Percentiles rank a stretch among this genome's conserved stretches.
These are phyloP conservation scores for Botrytis porri DNA, from an alignment of 2,329 filamentous ascomycete genomes.

Conservation along the genomic window DNA sequence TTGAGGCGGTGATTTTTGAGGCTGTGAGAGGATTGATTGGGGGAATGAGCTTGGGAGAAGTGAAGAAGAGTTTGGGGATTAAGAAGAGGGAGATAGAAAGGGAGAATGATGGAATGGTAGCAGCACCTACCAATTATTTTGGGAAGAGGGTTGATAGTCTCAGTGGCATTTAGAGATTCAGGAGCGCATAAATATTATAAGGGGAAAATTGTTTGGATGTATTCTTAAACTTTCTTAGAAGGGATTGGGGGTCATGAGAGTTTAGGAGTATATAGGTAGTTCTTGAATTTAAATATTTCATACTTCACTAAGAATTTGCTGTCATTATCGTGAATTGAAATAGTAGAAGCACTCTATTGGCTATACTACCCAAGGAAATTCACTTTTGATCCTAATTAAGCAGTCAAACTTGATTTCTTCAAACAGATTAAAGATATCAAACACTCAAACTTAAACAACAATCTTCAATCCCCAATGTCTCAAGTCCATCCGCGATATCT, in stretches of 20 bases:
- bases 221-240: background rate
- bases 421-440: background rate
- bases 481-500: background rate
- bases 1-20: slow-evolving; percentile 1
- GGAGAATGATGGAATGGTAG: background rate
- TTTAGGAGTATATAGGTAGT: background rate
- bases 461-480: background rate
- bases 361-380: fast-evolving
- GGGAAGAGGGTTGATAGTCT: background rate
- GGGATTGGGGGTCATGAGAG: background rate
- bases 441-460: background rate
- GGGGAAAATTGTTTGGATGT: background rate
- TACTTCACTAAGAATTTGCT: fast-evolving
- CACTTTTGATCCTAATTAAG: background rate
- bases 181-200: no score
- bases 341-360: background rate
- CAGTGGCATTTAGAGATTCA: background rate
- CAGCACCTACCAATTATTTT: background rate
- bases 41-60: background rate
- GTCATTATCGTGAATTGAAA: background rate
- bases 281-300: background rate
- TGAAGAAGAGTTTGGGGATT: background rate
- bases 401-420: background rate
- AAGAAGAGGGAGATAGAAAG: background rate
- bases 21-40: background rate